Evolutionary conservation across 257 asterid species (phyloP).

Genomic region (Penstemon newberryi): DNA sequence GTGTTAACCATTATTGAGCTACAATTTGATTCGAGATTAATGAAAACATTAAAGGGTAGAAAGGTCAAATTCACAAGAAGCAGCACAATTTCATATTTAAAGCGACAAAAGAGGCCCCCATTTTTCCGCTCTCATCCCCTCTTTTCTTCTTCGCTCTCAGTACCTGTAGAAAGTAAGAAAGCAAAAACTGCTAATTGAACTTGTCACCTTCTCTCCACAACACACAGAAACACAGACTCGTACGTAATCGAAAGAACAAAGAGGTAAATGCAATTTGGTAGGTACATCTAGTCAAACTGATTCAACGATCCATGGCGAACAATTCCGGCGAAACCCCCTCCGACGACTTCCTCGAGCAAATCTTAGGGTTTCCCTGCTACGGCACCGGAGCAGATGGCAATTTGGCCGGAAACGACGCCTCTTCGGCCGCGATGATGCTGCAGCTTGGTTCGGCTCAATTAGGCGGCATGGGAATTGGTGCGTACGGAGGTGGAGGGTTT

Average conservation of each 20-base stretch:
- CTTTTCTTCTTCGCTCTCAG: conserved; percentile 39
- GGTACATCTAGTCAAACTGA: conserved; percentile 19
- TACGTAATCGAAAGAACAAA: background rate
- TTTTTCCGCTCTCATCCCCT: conserved; percentile 30
- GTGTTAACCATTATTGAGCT: too few species aligned
- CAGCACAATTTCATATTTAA: conserved; percentile 16
- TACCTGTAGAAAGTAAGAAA: conserved; percentile 27
- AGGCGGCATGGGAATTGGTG: conserved; percentile 54
- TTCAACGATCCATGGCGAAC: conserved; percentile 60
- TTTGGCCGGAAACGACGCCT: conserved; percentile 50
- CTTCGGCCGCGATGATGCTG: conserved; percentile 54
- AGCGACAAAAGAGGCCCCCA: conserved; percentile 26
- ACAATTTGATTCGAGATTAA: background rate
- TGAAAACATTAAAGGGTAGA: background rate
- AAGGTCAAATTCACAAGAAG: background rate
- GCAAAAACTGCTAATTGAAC: conserved; percentile 26
- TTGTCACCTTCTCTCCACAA: background rate
- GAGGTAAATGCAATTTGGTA: conserved; percentile 23
- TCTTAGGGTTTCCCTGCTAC: conserved; percentile 72
- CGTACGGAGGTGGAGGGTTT: conserved; percentile 52
- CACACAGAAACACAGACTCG: background rate
- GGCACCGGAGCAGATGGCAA: conserved; percentile 43
- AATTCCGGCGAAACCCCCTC: conserved; percentile 69
- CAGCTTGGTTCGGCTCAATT: conserved; percentile 66
- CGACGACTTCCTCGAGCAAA: conserved; percentile 91